These are phyloP conservation scores for Microsporum canis DNA, from an alignment of 2,329 filamentous ascomycete species.

Conservation along the genomic window DNA sequence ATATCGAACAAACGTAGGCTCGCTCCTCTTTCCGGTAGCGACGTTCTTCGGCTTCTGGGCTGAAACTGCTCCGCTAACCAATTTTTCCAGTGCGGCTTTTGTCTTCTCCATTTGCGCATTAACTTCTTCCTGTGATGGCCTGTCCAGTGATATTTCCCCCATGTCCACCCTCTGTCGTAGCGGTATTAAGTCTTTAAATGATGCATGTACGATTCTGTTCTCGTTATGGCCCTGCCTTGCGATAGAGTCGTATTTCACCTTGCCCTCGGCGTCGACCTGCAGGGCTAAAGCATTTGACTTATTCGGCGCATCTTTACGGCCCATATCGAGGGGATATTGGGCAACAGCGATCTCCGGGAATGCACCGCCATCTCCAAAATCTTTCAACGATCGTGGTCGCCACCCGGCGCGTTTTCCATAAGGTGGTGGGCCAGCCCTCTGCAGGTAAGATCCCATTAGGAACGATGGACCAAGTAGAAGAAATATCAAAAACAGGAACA, in stretches of 20 bases:
- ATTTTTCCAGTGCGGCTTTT: slow-evolving; percentile 66
- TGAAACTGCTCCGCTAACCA: slow-evolving; percentile 76
- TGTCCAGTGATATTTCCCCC: slow-evolving; percentile 76
- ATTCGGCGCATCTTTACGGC: slow-evolving; percentile 57
- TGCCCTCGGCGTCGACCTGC: slow-evolving; percentile 81
- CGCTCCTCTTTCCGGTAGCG: slow-evolving; percentile 64
- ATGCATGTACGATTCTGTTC: slow-evolving; percentile 77
- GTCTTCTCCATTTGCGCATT: slow-evolving; percentile 76
- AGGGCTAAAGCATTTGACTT: slow-evolving; percentile 82
- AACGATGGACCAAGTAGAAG: not conserved
- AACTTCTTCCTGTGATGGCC: slow-evolving; percentile 76
- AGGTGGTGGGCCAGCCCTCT: slow-evolving; percentile 70
- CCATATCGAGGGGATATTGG: slow-evolving; percentile 94
- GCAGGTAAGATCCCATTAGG: not conserved
- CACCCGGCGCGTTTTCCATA: slow-evolving; percentile 83
- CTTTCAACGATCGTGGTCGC: slow-evolving; percentile 77
- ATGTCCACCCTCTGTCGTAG: slow-evolving; percentile 85
- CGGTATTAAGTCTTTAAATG: slow-evolving; percentile 93
- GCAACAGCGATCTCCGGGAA: slow-evolving; percentile 90
- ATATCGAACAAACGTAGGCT: slow-evolving; percentile 89
- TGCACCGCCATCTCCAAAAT: slow-evolving; percentile 91
- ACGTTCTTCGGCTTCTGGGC: slow-evolving; percentile 95
- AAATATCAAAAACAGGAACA: not conserved
- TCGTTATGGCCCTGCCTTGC: slow-evolving; percentile 79
- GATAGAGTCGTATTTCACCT: slow-evolving; percentile 93